Evolutionary conservation across 1,139 yeast species (phyloP).

Genomic region (Hemisphaericaspora xylofermentans): DNA sequence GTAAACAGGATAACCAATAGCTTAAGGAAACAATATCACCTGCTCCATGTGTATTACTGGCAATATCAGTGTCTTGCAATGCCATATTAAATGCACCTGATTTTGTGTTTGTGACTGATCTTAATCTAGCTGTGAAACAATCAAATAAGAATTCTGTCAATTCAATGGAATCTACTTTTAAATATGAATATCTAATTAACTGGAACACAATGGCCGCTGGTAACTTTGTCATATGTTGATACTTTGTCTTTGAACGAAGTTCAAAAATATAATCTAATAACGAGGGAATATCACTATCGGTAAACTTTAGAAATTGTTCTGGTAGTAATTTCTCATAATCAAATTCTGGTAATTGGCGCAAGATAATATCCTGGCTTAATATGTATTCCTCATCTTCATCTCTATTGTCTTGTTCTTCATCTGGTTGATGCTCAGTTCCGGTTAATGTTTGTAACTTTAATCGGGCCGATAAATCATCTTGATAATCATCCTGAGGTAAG

Average conservation of each 20-base stretch:
- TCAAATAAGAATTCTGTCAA: constrained; percentile 59
- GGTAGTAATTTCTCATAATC: constrained; percentile 47
- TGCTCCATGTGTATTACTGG: constrained; percentile 30
- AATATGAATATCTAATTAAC: constrained; percentile 62
- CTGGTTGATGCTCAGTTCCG: constrained; percentile 7
- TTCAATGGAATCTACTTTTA: constrained; percentile 50
- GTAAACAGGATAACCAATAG: constrained; percentile 70
- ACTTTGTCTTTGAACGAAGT: constrained; percentile 32
- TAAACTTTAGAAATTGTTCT: constrained; percentile 54
- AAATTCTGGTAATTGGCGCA: constrained; percentile 36
- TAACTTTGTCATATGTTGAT: constrained; percentile 55
- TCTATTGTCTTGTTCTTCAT: constrained; percentile 23
- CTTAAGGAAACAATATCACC: constrained; percentile 71
- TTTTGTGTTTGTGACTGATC: constrained; percentile 58
- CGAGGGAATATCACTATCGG: constrained; percentile 66
- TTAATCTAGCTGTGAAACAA: constrained; percentile 58
- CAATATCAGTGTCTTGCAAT: constrained; percentile 23
- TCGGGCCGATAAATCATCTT: constrained; percentile 42
- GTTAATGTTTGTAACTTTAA: constrained; percentile 53
- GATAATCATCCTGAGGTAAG: constrained; percentile 28
- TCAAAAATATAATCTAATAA: constrained; percentile 56
- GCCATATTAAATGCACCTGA: constrained; percentile 58
- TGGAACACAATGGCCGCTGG: constrained; percentile 73
- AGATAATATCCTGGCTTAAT: constrained; percentile 29
- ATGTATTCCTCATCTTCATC: constrained; percentile 31